phyloP scores from a whole-genome alignment of 805 yeast genomes.

The Candida dendrica region DNA sequence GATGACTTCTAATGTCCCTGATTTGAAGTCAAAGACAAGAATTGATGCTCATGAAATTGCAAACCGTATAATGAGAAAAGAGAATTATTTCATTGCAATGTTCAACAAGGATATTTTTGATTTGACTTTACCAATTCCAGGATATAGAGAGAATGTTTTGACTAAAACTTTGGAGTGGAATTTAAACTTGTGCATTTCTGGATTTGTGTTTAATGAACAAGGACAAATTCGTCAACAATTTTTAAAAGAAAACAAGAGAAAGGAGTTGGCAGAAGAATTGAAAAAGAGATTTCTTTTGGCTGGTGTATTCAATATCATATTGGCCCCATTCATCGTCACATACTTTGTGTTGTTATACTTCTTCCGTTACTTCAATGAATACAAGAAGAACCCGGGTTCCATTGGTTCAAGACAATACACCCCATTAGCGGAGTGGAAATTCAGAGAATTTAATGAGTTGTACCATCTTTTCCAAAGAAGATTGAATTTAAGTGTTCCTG shows the following conservation, averaged over 20 bases:
- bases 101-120: constrained; percentile 73
- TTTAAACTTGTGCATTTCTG: constrained; percentile 77
- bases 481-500: constrained; percentile 64
- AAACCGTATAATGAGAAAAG: constrained; percentile 91
- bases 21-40: constrained; percentile 62
- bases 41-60: constrained; percentile 93
- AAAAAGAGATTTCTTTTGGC: constrained; percentile 79
- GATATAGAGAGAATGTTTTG: constrained; percentile 35
- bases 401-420: constrained; percentile 84
- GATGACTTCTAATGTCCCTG: constrained; percentile 37
- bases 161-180: constrained; percentile 96
- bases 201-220: constrained; percentile 72
- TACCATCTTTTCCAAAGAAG: constrained; percentile 83
- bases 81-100: constrained; percentile 86
- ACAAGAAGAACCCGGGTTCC: constrained; percentile 78
- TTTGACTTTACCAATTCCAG: constrained; percentile 50
- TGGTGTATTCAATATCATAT: constrained; percentile 72
- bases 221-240: constrained; percentile 76
- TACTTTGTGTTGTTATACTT: constrained; percentile 81
- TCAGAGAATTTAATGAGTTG: constrained; percentile 89
- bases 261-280: constrained; percentile 59
- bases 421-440: constrained; percentile 91
- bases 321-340: constrained; percentile 80
- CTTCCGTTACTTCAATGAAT: constrained; percentile 88
- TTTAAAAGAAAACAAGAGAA: constrained; percentile 63